A percentile compares a stretch with the other conserved stretches of the same genome.
These are phyloP conservation scores for Nepenthes alata DNA, from an alignment of 179 eudicot species.

Conservation along the genomic window DNA sequence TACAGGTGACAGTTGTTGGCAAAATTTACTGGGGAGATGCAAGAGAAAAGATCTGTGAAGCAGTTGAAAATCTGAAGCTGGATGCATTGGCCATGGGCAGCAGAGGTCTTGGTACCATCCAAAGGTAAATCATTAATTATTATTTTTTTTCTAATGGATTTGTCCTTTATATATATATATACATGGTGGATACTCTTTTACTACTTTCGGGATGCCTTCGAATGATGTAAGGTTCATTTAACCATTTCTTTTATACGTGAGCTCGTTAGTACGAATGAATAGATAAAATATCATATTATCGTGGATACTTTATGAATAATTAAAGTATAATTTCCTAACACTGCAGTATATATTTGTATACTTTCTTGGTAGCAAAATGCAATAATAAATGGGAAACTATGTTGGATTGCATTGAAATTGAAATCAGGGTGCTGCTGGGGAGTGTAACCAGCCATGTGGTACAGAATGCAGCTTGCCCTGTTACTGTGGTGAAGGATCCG, in stretches of 20 bases:
- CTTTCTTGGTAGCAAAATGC: too few species aligned
- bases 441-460: conserved; percentile 37
- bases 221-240: not conserved
- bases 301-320: too few species aligned
- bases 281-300: too few species aligned
- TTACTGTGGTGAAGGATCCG: conserved; percentile 28
- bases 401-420: too few species aligned
- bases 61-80: conserved; percentile 16
- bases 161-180: too few species aligned
- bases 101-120: conserved; percentile 32
- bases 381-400: too few species aligned
- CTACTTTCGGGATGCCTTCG: too few species aligned
- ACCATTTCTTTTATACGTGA: not conserved
- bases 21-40: conserved; percentile 45
- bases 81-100: conserved; percentile 38
- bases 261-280: too few species aligned
- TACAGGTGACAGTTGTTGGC: conserved; percentile 21
- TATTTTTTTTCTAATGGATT: too few species aligned
- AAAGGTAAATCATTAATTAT: conserved; percentile 14
- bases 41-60: conserved; percentile 36
- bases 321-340: too few species aligned
- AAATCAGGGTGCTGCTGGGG: conserved; percentile 29
- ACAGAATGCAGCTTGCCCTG: conserved; percentile 30
- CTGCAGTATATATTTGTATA: too few species aligned
- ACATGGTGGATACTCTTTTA: too few species aligned